Conservation (phyloP, 441 rosid genomes). For the Croton setiger region DNA sequence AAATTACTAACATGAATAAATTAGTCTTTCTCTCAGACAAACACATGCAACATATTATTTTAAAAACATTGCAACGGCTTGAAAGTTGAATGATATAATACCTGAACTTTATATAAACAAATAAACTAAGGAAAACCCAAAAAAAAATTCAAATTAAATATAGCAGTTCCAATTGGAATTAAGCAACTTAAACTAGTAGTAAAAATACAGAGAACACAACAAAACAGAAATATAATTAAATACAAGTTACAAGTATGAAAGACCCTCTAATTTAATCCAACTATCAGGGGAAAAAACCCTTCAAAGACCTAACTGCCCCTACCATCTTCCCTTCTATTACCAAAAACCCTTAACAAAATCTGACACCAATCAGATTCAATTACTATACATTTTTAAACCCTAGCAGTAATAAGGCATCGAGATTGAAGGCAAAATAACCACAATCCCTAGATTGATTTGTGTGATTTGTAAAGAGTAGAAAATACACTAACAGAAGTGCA, state of each 20-base stretch:
- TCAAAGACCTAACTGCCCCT: conserved; percentile 17
- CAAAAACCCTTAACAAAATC: conserved; percentile 4
- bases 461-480: not conserved
- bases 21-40: not conserved
- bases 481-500: conserved; percentile 17
- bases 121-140: not conserved
- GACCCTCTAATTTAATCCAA: conserved; percentile 16
- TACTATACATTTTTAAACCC: not conserved
- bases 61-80: conserved; percentile 3
- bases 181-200: not conserved
- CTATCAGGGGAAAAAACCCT: conserved; percentile 6
- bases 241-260: conserved; percentile 14
- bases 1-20: not conserved
- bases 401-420: not conserved
- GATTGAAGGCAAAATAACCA: not conserved
- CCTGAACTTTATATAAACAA: not conserved
- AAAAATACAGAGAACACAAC: not conserved
- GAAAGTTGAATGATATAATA: conserved; percentile 10
- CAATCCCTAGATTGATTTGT: not conserved
- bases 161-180: not conserved
- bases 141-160: not conserved
- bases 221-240: conserved; percentile 4
- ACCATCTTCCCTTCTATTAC: not conserved
- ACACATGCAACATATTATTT: conserved; percentile 2
- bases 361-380: conserved; percentile 2